Evolutionary conservation across 2,329 filamentous ascomycete species (phyloP), one percentile per base, ranked within the genome.

Genomic region (Verticillium tricorpus): DNA sequence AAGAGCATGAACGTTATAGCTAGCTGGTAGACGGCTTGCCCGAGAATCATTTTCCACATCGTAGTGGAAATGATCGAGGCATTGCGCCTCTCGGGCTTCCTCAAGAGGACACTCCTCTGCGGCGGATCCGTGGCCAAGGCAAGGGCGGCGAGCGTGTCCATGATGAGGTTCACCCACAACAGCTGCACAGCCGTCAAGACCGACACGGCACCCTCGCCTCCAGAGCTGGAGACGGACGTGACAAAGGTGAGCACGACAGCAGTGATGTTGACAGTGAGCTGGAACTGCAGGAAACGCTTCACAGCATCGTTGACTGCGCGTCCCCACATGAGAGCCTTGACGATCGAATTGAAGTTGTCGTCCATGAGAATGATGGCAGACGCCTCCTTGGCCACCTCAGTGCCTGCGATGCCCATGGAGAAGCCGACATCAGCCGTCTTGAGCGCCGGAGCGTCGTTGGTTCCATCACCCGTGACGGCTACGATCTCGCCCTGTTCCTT

Each of bases 1-100:
- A 93, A 93, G 28, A 97, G 83, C 64, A 94, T 81, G 67, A 97
- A 89, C 0, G 93, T 87, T 57, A 87, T 84, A 25, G 88, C 86
- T 5, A 98, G 85, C 74, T 98, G 93, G 75, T 95, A 98, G 62
- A 97, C 82, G 1, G 93, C 87, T 74, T 98, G 93, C 2, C 93
- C 94, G 55, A 97, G 84, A 65, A 98, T 97, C 94, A 98, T 98
- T 82, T 98, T 98, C 94, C 94, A 96, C 94, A 98, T 98, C 19
- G 90, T 93, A 37, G 89, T 80, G 1, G 93, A 96, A 68, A 98
- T 95, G 64, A 87, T 86, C 52, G 81, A 79, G 4, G 83, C 73
- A 28, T 80, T 82, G 70, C 83, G 84, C 63, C 76, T 80, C 70
- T 87, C 85, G 1, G 85, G 85, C 74, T 92, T 93, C 61, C 93